Percentiles rank a stretch among this genome's conserved stretches.
phyloP scores from a whole-genome alignment of 306 rosid species.

The Prunus campanulata region DNA sequence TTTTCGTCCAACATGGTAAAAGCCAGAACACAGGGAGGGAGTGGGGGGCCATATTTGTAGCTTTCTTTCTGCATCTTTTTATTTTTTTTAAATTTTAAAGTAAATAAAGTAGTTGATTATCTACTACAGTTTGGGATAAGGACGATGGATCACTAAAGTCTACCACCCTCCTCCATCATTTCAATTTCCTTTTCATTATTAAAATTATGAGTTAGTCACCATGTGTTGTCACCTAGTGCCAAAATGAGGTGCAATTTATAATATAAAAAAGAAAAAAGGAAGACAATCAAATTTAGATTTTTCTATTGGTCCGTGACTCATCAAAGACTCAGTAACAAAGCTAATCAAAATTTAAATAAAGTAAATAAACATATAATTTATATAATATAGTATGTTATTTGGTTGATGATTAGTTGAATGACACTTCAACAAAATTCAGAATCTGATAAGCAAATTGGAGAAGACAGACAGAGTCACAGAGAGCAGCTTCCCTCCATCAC shows the following conservation, averaged over 20 bases:
- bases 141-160: conserved; percentile 19
- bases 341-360: not conserved
- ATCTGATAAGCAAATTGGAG: conserved; percentile 15
- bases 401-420: not conserved
- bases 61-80: conserved; percentile 13
- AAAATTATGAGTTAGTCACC: conserved; percentile 21
- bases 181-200: conserved; percentile 8
- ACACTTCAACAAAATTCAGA: not conserved
- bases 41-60: conserved; percentile 1
- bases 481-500: not conserved
- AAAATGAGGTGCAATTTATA: conserved; percentile 35
- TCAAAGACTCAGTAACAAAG: conserved; percentile 25
- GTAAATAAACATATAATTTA: conserved; percentile 7
- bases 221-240: conserved; percentile 40
- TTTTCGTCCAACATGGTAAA: not conserved
- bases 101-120: not conserved
- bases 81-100: not conserved
- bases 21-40: conserved; percentile 23
- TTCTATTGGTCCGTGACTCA: conserved; percentile 53
- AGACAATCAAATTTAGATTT: conserved; percentile 15
- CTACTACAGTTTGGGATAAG: conserved; percentile 20
- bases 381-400: not conserved
- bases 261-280: not conserved
- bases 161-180: not conserved
- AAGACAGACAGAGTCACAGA: not conserved